Evolutionary conservation across 2,329 filamentous ascomycete genomes (phyloP).

Genomic region (Fragosphaeria purpurea): DNA sequence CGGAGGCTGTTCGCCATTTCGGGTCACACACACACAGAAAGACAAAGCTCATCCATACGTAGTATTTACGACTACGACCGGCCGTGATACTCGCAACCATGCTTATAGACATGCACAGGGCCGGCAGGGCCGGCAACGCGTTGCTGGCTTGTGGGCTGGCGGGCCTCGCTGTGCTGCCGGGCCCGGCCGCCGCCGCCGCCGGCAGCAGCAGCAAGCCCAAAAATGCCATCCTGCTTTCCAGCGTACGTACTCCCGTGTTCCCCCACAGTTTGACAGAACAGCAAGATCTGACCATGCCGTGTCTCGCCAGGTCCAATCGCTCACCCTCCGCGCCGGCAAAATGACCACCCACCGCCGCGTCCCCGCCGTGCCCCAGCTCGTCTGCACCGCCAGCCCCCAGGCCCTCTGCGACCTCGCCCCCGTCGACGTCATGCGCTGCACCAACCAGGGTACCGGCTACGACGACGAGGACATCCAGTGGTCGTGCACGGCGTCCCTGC

Average conservation of each 20-base stretch:
- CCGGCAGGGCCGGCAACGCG: too few relatives aligned
- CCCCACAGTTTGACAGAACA: background rate
- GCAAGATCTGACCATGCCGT: too few relatives aligned
- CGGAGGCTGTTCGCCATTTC: too few relatives aligned
- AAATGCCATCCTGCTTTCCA: conserved; percentile 45
- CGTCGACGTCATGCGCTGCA: conserved; percentile 79
- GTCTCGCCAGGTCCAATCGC: conserved; percentile 50
- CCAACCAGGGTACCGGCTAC: conserved; percentile 75
- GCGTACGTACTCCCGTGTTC: conserved; percentile 59
- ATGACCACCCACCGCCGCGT: conserved; percentile 69
- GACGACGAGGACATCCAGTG: conserved; percentile 75
- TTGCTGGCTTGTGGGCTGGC: conserved; percentile 1
- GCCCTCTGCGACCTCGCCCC: conserved; percentile 58
- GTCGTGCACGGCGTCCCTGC: conserved; percentile 63
- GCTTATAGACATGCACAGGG: too few relatives aligned
- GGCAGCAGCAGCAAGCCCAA: conserved; percentile 26
- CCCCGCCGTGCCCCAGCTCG: conserved; percentile 65
- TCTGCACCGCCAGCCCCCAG: conserved; percentile 57
- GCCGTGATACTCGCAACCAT: too few relatives aligned
- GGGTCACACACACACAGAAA: too few relatives aligned
- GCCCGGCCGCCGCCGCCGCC: conserved; percentile 1
- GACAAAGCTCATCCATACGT: too few relatives aligned
- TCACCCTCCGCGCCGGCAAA: conserved; percentile 61
- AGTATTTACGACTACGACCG: too few relatives aligned
- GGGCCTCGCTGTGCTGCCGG: background rate